These are phyloP conservation scores for Ogataea corticis DNA, from an alignment of 805 yeast genomes.

Conservation along the genomic window DNA sequence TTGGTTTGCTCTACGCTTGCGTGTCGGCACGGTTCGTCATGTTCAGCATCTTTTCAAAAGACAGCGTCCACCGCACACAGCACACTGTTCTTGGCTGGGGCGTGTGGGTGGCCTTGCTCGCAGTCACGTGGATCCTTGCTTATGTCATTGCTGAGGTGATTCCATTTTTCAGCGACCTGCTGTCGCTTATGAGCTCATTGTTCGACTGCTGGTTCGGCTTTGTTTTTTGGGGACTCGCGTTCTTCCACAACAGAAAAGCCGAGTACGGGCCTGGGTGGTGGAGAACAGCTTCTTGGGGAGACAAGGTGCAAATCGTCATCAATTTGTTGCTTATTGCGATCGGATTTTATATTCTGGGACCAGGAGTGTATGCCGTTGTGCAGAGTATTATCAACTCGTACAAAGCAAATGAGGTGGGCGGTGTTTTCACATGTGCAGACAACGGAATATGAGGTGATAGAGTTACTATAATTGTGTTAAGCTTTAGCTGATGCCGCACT, in stretches of 20 bases:
- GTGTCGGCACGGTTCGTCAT: conserved; percentile 56
- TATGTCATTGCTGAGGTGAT: conserved; percentile 63
- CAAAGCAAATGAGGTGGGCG: conserved; percentile 48
- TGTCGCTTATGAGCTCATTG: conserved; percentile 58
- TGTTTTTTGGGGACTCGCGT: conserved; percentile 64
- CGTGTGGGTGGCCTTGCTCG: conserved; percentile 48
- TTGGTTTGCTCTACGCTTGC: conserved; percentile 56
- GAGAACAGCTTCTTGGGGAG: conserved; percentile 21
- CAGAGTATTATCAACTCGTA: conserved; percentile 55
- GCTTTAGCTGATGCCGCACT: no score
- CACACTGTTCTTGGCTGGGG: conserved; percentile 56
- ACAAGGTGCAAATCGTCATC: conserved; percentile 24
- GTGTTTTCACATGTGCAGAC: conserved; percentile 51
- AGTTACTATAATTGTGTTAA: no score
- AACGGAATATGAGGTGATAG: conserved; percentile 40
- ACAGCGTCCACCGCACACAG: conserved; percentile 43
- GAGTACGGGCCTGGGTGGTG: conserved; percentile 31
- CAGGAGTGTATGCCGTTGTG: conserved; percentile 57
- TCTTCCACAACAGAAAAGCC: conserved; percentile 44
- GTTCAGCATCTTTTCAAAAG: conserved; percentile 42
- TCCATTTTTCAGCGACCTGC: conserved; percentile 61
- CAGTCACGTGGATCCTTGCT: conserved; percentile 50
- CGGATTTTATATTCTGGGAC: conserved; percentile 59
- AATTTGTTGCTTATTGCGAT: conserved; percentile 38
- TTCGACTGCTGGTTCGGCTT: conserved; percentile 70